Evolutionary conservation across 257 asterid species (phyloP).

Genomic region (Prunella vulgaris): DNA sequence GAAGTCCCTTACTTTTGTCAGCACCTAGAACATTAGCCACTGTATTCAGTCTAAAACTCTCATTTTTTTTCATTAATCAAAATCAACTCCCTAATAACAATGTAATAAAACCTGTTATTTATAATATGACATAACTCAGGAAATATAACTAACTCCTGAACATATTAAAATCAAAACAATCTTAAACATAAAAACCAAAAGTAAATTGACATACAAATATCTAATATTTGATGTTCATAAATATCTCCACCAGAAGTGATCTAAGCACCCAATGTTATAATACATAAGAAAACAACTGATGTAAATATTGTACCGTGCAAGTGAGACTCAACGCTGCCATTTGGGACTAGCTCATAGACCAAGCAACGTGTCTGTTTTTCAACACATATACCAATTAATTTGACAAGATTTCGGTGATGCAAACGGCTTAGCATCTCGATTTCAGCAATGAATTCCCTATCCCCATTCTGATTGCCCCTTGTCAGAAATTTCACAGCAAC

Average conservation of each 20-base stretch:
- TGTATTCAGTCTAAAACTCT: not conserved
- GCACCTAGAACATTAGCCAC: slow-evolving; percentile 48
- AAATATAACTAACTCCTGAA: not conserved
- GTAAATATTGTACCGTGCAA: slow-evolving; percentile 63
- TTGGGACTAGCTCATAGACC: slow-evolving; percentile 84
- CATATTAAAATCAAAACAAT: not conserved
- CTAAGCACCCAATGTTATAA: not conserved
- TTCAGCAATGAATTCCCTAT: slow-evolving; percentile 87
- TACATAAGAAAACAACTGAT: not conserved
- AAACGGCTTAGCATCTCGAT: slow-evolving; percentile 95
- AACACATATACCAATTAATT: slow-evolving; percentile 86
- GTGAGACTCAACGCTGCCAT: slow-evolving; percentile 96
- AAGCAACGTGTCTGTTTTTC: slow-evolving; percentile 73
- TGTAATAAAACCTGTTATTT: not conserved
- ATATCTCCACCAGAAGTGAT: not conserved
- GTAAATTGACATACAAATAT: too few species aligned
- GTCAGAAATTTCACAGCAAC: slow-evolving; percentile 83
- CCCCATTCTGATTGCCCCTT: slow-evolving; percentile 76
- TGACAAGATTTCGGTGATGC: slow-evolving; percentile 98
- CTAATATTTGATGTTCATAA: not conserved
- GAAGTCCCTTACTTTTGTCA: slow-evolving; percentile 54
- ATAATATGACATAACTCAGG: not conserved
- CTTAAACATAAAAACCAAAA: not conserved
- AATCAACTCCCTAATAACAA: not conserved
- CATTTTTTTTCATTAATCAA: not conserved